A percentile compares a stretch with the other conserved stretches of the same genome.
phyloP scores from a whole-genome alignment of 2,329 filamentous ascomycete species.

The Aspergillus persii region DNA sequence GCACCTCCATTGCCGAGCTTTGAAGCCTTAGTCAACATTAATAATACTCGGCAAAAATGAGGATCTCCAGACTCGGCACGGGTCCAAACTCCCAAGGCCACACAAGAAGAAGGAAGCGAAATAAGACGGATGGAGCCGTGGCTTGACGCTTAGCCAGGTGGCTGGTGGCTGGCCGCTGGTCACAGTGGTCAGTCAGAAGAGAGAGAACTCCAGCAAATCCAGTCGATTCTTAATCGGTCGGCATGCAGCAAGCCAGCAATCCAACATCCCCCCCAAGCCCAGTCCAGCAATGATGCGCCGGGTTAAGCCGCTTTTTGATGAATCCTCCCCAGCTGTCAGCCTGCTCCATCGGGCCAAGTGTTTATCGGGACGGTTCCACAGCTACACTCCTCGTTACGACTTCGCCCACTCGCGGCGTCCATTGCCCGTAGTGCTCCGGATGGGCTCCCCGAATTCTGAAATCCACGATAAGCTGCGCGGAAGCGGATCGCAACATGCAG shows the following conservation, averaged over 20 bases:
- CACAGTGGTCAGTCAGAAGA: background rate
- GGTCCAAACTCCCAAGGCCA: background rate
- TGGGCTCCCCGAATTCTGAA: background rate
- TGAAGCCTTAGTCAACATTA: background rate
- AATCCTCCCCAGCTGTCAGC: constrained; percentile 29
- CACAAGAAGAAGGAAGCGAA: background rate
- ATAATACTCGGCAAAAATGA: background rate
- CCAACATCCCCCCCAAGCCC: constrained; percentile 1
- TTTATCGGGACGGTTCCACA: constrained; percentile 24
- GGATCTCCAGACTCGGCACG: background rate
- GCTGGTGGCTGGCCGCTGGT: background rate
- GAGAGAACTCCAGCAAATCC: background rate
- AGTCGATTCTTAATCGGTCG: constrained; percentile 16
- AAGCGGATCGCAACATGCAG: background rate
- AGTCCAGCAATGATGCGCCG: constrained; percentile 4
- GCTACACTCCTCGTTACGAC: constrained; percentile 4
- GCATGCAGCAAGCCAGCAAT: constrained; percentile 14
- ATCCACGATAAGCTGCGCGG: background rate
- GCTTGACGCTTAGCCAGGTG: background rate
- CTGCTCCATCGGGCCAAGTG: constrained; percentile 27
- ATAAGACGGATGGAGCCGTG: background rate
- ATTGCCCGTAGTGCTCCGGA: background rate
- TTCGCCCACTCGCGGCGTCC: background rate
- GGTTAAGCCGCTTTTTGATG: constrained; percentile 8
- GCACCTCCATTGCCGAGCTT: background rate